Evolutionary conservation across 306 rosid species (phyloP).

Genomic region (Inga oerstediana): DNA sequence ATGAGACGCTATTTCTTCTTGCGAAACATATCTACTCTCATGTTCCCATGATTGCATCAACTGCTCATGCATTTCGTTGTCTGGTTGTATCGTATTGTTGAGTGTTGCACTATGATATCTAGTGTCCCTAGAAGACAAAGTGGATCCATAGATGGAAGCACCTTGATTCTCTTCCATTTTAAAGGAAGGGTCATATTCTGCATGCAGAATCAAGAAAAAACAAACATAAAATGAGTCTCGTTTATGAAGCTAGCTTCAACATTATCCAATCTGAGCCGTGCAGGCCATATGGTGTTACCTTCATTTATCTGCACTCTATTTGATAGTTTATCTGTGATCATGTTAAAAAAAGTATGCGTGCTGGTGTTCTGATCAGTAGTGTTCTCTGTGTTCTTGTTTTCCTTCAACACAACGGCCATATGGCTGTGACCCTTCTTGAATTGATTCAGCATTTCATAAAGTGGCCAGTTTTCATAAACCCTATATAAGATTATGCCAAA

Average conservation of each 20-base stretch:
- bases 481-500: constrained; percentile 37
- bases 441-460: constrained; percentile 74
- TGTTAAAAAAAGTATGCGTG: constrained; percentile 27
- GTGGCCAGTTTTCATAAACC: constrained; percentile 73
- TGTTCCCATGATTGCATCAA: constrained; percentile 26
- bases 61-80: constrained; percentile 23
- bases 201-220: constrained; percentile 6
- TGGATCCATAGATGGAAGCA: constrained; percentile 25
- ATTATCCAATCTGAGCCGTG: background rate
- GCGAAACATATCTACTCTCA: constrained; percentile 29
- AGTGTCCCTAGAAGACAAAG: constrained; percentile 27
- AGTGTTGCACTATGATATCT: constrained; percentile 43
- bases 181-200: constrained; percentile 36
- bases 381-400: constrained; percentile 31
- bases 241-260: background rate
- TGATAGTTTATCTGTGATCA: constrained; percentile 27
- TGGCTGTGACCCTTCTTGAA: constrained; percentile 79
- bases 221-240: background rate
- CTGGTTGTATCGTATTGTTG: constrained; percentile 31
- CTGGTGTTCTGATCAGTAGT: constrained; percentile 26
- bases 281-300: constrained; percentile 36
- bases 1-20: constrained; percentile 43
- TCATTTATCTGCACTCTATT: constrained; percentile 14
- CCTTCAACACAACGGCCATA: constrained; percentile 75
- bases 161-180: constrained; percentile 35